Evolutionary conservation across 495 filamentous ascomycete genomes (phyloP), one percentile per base, ranked within the genome.

Genomic region (Penicillium alfredii): DNA sequence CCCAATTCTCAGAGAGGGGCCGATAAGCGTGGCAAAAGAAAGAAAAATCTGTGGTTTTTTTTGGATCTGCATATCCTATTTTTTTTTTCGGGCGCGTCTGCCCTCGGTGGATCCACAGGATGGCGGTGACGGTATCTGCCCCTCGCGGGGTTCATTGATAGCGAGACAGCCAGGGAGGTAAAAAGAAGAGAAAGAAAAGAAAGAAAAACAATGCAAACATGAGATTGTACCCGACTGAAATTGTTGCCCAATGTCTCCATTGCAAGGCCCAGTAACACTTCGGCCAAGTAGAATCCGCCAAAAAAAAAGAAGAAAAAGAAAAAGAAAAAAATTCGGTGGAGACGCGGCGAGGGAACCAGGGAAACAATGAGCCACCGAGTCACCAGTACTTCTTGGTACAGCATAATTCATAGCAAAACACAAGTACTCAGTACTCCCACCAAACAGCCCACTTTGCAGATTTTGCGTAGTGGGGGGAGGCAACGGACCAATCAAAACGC

Each of bases 201-300:
- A 36, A 22, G 33, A 44, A 44, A 47, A 53, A 56, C 48, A 53
- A 22, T 21, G 19, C 29, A 44, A 60, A 51, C 43, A 3, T n/a
- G n/a, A n/a, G n/a, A n/a, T n/a, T n/a, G n/a, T n/a, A n/a, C n/a
- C n/a, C n/a, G n/a, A n/a, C 24, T 31, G 21, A 29, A 27, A 18
- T 29, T 29, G 28, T 46, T 46, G 46, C 49, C 58, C 53, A 56
- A 56, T 36, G 38, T 42, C 47, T 66, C 61, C 62, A 60, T 68
- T 63, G 64, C 60, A n/a, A n/a, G 66, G 64, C 64, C 64, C 64
- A 68, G 64, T 47, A n/a, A n/a, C n/a, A n/a, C n/a, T n/a, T n/a
- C n/a, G n/a, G n/a, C 38, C 39, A 48, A 34, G 22, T 14, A 35
- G 12, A 48, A 47, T 56, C 45, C 50, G 36, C 37, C 45, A 39